Conservation (phyloP, 108 stramenopile species). For the Nannochloropsis granulata region DNA sequence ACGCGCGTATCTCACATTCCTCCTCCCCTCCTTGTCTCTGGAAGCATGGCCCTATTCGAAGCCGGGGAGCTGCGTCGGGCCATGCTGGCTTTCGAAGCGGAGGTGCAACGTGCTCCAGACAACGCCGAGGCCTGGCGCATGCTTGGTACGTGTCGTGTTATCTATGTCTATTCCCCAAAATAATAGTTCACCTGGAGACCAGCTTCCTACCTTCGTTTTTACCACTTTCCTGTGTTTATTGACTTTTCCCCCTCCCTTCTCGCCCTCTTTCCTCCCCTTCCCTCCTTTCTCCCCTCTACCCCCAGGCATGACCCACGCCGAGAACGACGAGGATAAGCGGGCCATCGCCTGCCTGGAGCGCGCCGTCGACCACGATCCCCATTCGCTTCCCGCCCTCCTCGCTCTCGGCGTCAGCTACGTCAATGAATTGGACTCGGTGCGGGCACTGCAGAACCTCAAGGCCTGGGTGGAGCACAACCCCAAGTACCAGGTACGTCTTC, state of each 20-base stretch:
- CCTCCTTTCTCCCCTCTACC: no score
- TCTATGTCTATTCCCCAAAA: no score
- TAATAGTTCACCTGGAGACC: no score
- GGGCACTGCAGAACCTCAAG: slow-evolving; percentile 57
- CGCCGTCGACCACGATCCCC: slow-evolving; percentile 77
- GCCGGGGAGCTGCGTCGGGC: slow-evolving; percentile 63
- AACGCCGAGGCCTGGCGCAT: slow-evolving; percentile 72
- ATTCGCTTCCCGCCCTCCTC: slow-evolving; percentile 58
- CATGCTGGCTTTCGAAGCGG: slow-evolving; percentile 66
- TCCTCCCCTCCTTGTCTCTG: no score
- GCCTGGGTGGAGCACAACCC: slow-evolving; percentile 91
- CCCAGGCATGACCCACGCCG: slow-evolving; percentile 62
- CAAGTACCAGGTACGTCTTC: slow-evolving; percentile 45
- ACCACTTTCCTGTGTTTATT: no score
- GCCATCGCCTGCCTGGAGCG: slow-evolving; percentile 75
- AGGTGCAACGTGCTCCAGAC: slow-evolving; percentile 50
- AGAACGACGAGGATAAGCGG: slow-evolving; percentile 71
- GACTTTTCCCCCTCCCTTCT: no score
- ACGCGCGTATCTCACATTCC: no score
- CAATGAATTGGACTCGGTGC: slow-evolving; percentile 70
- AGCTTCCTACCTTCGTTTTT: no score
- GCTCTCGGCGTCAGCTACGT: slow-evolving; percentile 76
- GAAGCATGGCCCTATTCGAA: slow-evolving; percentile 43
- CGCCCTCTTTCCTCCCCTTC: no score
- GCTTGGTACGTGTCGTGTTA: slow-evolving; percentile 19